Evolutionary conservation across 352 stramenopile species (phyloP).

Genomic region (Phytophthora podocarpi): DNA sequence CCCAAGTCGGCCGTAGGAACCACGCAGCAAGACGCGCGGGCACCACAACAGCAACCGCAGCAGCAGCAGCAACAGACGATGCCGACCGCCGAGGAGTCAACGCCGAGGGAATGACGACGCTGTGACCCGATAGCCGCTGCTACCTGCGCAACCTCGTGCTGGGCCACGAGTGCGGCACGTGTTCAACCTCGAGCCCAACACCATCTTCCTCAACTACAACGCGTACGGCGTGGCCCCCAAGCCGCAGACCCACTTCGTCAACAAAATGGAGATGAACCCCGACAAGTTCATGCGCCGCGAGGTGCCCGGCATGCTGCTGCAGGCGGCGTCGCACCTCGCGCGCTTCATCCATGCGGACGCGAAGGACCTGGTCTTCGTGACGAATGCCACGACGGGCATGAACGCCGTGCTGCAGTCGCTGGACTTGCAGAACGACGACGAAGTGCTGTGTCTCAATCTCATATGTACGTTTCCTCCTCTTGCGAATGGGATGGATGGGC

Average conservation of each 20-base stretch:
- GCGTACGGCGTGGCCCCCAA: conserved; percentile 77
- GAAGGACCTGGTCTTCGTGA: conserved; percentile 87
- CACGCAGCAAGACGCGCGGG: too few relatives aligned
- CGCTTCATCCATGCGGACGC: conserved; percentile 71
- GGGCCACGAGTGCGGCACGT: conserved; percentile 68
- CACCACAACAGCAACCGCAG: too few relatives aligned
- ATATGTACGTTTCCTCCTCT: conserved; percentile 80
- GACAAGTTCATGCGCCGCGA: conserved; percentile 86
- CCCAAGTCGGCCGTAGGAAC: too few relatives aligned
- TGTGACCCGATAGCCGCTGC: conserved; percentile 66
- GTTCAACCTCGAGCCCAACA: conserved; percentile 83
- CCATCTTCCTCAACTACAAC: conserved; percentile 86
- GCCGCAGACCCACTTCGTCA: conserved; percentile 82
- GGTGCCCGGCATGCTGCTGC: conserved; percentile 58
- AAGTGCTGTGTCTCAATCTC: conserved; percentile 88
- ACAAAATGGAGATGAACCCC: conserved; percentile 88
- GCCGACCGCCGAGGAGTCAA: too few relatives aligned
- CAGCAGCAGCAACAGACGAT: too few relatives aligned
- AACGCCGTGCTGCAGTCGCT: conserved; percentile 86
- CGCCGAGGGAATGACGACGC: conserved; percentile 79
- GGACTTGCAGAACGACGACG: conserved; percentile 86
- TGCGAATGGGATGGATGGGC: too few relatives aligned
- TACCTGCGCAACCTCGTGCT: conserved; percentile 68
- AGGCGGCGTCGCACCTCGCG: conserved; percentile 67
- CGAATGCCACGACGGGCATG: conserved; percentile 84